These are phyloP conservation scores for Gynandropsis gynandra DNA, from an alignment of 345 rosid genomes.

Conservation along the genomic window DNA sequence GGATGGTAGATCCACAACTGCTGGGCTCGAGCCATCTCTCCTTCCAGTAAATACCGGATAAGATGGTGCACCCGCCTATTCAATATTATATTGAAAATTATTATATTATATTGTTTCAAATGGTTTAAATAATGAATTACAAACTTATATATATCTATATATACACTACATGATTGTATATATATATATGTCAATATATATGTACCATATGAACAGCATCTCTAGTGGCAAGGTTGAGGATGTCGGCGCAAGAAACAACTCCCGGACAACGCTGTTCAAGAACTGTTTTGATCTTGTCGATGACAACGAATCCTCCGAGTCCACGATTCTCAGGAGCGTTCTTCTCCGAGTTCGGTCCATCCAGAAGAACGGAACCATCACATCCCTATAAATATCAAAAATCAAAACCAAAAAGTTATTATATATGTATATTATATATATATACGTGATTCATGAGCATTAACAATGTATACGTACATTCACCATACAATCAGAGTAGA, in stretches of 20 bases:
- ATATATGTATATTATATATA: not conserved
- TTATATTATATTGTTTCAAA: too few relatives aligned
- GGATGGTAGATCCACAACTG: constrained; percentile 45
- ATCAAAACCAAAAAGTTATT: not conserved
- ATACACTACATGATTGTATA: too few relatives aligned
- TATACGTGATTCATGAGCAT: not conserved
- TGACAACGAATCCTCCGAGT: constrained; percentile 52
- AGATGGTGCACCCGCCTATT: constrained; percentile 59
- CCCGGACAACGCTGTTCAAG: constrained; percentile 63
- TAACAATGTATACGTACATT: constrained; percentile 32
- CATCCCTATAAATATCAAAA: constrained; percentile 43
- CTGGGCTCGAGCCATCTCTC: constrained; percentile 43
- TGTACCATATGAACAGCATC: constrained; percentile 69
- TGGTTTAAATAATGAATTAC: too few relatives aligned
- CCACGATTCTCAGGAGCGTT: constrained; percentile 59
- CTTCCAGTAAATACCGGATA: constrained; percentile 64
- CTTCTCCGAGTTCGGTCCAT: constrained; percentile 62
- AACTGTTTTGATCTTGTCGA: constrained; percentile 67
- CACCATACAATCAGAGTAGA: constrained; percentile 67
- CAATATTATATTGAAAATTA: constrained; percentile 5
- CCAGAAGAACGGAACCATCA: constrained; percentile 68
- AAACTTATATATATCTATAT: too few relatives aligned
- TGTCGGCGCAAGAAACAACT: constrained; percentile 79
- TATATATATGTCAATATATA: not conserved
- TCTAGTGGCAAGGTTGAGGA: constrained; percentile 83